Evolutionary conservation across 2,329 filamentous ascomycete genomes (phyloP).

Genomic region (Colletotrichum musicola): DNA sequence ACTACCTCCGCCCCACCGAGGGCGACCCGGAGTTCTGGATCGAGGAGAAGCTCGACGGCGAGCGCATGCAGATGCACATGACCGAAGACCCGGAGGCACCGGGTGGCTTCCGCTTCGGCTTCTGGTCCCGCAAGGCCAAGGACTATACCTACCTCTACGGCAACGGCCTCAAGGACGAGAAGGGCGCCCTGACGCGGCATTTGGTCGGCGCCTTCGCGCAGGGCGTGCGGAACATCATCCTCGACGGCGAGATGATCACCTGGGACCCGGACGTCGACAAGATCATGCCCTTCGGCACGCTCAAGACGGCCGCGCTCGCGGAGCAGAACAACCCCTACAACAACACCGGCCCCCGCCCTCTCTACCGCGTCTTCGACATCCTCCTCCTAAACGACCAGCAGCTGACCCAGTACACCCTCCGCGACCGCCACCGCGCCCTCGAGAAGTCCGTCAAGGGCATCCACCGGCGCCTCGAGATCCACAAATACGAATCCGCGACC

Average conservation of each 20-base stretch:
- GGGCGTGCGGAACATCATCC: constrained; percentile 85
- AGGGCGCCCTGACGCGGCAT: constrained; percentile 83
- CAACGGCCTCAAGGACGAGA: constrained; percentile 77
- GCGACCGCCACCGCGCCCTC: constrained; percentile 83
- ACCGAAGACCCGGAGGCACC: constrained; percentile 73
- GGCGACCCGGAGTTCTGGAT: constrained; percentile 91
- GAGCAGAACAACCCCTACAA: constrained; percentile 81
- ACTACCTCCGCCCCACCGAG: constrained; percentile 72
- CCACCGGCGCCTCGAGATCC: constrained; percentile 84
- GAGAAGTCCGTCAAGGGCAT: constrained; percentile 77
- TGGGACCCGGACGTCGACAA: constrained; percentile 92
- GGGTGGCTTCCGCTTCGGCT: constrained; percentile 81
- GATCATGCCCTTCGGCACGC: constrained; percentile 88
- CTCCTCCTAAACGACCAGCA: constrained; percentile 86
- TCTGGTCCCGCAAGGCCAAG: constrained; percentile 97
- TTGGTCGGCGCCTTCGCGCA: constrained; percentile 81
- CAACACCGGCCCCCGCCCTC: constrained; percentile 74
- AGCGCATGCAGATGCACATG: constrained; percentile 98
- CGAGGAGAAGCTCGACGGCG: constrained; percentile 96
- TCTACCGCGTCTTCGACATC: constrained; percentile 92
- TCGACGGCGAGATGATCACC: constrained; percentile 98
- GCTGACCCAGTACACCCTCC: constrained; percentile 84
- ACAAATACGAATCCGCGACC: constrained; percentile 76
- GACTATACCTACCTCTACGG: constrained; percentile 97
- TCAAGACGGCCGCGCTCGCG: constrained; percentile 89